Conservation (phyloP, 768 basidiomycete species). For the Botryobasidium botryosum region DNA sequence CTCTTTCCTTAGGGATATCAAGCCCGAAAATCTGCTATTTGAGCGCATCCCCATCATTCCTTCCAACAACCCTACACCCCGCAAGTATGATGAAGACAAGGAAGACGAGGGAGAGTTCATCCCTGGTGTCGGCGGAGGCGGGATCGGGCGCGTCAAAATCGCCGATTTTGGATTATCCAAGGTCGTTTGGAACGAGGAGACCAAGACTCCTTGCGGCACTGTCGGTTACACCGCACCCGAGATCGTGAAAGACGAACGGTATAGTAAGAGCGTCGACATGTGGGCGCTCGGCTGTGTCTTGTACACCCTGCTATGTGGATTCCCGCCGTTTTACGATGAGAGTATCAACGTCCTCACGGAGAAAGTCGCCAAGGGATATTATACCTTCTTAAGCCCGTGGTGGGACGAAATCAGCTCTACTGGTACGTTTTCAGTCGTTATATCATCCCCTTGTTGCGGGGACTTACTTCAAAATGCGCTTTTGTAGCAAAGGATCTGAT, state of each 20-base stretch:
- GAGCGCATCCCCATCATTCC: conserved; percentile 84
- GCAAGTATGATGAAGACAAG: conserved; percentile 95
- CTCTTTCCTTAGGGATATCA: conserved; percentile 52
- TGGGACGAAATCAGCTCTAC: conserved; percentile 88
- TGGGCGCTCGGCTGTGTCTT: conserved; percentile 99
- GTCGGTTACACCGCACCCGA: conserved; percentile 99
- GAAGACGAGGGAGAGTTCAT: conserved; percentile 96
- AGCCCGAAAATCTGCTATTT: conserved; percentile 94
- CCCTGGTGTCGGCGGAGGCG: conserved; percentile 84
- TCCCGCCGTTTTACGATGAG: conserved; percentile 97
- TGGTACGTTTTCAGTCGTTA: conserved; percentile 29
- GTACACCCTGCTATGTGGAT: conserved; percentile 93
- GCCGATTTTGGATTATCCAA: conserved; percentile 97
- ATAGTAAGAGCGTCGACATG: conserved; percentile 96
- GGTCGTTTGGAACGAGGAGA: conserved; percentile 97
- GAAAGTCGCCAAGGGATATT: conserved; percentile 93
- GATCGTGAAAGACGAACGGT: conserved; percentile 97
- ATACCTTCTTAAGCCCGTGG: conserved; percentile 98
- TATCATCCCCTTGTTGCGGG: not conserved
- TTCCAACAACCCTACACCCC: conserved; percentile 50
- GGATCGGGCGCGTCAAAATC: conserved; percentile 95
- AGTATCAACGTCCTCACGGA: conserved; percentile 96
- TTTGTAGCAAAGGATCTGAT: conserved; percentile 85
- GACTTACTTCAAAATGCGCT: conserved; percentile 9
- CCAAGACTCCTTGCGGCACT: conserved; percentile 99